Evolutionary conservation across 208 protist species (phyloP).

Genomic region (Trichomonas tenax): DNA sequence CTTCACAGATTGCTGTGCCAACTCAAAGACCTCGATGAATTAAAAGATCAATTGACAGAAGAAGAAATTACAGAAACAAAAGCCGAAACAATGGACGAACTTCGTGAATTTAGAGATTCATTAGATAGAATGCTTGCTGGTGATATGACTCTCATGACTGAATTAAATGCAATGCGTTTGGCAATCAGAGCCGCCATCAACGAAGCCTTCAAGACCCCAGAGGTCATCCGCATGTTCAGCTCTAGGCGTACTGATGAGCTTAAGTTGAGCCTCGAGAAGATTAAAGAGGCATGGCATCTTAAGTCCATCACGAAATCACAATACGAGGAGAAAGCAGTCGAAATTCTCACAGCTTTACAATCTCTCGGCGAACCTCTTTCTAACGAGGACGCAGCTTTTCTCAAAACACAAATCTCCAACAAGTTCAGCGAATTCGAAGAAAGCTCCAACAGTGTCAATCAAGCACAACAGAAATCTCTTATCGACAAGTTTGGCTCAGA

Average conservation of each 20-base stretch:
- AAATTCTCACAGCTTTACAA: background rate
- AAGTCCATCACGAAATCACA: background rate
- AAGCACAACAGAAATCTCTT: background rate
- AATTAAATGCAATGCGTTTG: background rate
- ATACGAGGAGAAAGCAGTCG: conserved; percentile 17
- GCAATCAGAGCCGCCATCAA: background rate
- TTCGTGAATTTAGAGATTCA: background rate
- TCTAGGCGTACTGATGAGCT: background rate
- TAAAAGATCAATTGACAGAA: conserved; percentile 16
- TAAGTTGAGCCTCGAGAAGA: background rate
- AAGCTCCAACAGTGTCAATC: background rate
- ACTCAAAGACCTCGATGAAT: conserved; percentile 20
- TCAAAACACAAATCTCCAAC: background rate
- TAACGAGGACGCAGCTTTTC: background rate
- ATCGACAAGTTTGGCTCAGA: background rate
- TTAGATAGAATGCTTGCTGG: background rate
- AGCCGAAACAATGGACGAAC: conserved; percentile 20
- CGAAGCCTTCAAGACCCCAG: conserved; percentile 16
- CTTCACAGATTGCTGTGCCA: background rate
- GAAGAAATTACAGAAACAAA: conserved; percentile 17
- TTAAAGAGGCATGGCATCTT: background rate
- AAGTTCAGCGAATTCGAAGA: conserved; percentile 17
- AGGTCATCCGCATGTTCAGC: conserved; percentile 12
- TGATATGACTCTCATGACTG: conserved; percentile 18
- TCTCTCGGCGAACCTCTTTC: background rate